Evolutionary conservation across 1,284 basidiomycete species (phyloP).

Genomic region (Butyriboletus pseudospeciosus): DNA sequence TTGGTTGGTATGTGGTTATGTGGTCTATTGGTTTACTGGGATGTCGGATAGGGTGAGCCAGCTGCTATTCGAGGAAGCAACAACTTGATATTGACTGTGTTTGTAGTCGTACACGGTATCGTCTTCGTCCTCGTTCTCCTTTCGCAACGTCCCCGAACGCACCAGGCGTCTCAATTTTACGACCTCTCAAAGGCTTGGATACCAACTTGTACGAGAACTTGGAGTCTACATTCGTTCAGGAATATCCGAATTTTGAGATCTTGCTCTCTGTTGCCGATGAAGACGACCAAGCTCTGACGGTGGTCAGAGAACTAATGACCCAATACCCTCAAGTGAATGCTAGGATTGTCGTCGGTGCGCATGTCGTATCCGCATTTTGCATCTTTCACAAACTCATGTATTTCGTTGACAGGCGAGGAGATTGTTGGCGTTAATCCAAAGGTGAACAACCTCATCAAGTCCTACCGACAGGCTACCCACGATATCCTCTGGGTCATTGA

Average conservation of each 20-base stretch:
- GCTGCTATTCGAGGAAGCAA: not conserved
- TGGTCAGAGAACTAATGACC: conserved; percentile 70
- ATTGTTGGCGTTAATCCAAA: conserved; percentile 92
- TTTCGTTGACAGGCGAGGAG: conserved; percentile 55
- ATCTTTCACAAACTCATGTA: conserved; percentile 3
- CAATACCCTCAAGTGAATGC: conserved; percentile 74
- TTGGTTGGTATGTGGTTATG: conserved; percentile 69
- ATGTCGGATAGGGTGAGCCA: conserved; percentile 70
- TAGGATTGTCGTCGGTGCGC: conserved; percentile 71
- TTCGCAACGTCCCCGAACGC: conserved; percentile 51
- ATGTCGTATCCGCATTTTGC: not conserved
- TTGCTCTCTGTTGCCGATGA: conserved; percentile 82
- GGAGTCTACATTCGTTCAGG: conserved; percentile 84
- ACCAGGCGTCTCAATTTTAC: conserved; percentile 86
- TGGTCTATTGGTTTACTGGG: conserved; percentile 79
- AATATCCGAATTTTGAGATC: conserved; percentile 86
- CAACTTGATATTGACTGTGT: conserved; percentile 14
- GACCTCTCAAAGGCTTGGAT: conserved; percentile 89
- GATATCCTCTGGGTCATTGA: conserved; percentile 98
- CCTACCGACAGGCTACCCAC: conserved; percentile 76
- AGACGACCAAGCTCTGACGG: conserved; percentile 74
- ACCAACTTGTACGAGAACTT: conserved; percentile 91
- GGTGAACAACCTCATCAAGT: conserved; percentile 90
- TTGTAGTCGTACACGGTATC: conserved; percentile 67
- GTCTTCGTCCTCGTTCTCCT: conserved; percentile 61